These are phyloP conservation scores for Platanthera zijinensis DNA, from an alignment of 106 monocot species.

Conservation along the genomic window DNA sequence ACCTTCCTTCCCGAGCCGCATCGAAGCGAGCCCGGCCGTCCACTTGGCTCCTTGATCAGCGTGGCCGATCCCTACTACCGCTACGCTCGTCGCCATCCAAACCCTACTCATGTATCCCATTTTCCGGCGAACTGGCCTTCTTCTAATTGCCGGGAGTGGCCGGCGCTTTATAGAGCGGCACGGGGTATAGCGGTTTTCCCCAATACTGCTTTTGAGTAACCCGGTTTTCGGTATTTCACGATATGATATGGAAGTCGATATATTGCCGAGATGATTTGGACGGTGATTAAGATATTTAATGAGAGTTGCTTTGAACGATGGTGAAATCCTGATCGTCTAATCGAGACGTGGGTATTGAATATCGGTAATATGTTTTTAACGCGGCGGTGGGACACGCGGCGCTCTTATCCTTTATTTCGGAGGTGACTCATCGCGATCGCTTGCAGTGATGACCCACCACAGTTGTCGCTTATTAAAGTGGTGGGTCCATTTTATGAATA, in stretches of 20 bases:
- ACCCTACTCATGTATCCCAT: conserved; percentile 8
- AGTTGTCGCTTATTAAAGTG: no score
- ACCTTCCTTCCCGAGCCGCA: neutral
- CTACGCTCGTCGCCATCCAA: conserved; percentile 9
- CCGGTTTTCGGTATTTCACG: neutral
- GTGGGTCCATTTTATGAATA: no score
- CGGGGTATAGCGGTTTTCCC: neutral
- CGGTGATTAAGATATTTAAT: neutral
- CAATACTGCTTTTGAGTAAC: neutral
- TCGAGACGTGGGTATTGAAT: neutral
- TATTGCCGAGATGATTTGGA: neutral
- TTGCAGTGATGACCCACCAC: no score
- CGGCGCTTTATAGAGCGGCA: neutral
- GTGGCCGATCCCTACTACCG: neutral
- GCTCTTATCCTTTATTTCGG: no score
- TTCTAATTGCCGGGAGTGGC: neutral
- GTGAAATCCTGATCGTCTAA: neutral
- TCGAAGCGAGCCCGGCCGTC: conserved; percentile 2
- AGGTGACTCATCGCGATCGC: no score
- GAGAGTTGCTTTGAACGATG: neutral
- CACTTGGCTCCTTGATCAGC: neutral
- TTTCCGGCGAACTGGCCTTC: neutral
- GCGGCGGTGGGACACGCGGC: no score
- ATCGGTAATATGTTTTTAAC: no score
- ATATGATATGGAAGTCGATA: neutral